Percentiles rank a stretch among this genome's conserved stretches.
Evolutionary conservation across 73 alveolate species (phyloP).

Genomic region (Loxodes magnus): DNA sequence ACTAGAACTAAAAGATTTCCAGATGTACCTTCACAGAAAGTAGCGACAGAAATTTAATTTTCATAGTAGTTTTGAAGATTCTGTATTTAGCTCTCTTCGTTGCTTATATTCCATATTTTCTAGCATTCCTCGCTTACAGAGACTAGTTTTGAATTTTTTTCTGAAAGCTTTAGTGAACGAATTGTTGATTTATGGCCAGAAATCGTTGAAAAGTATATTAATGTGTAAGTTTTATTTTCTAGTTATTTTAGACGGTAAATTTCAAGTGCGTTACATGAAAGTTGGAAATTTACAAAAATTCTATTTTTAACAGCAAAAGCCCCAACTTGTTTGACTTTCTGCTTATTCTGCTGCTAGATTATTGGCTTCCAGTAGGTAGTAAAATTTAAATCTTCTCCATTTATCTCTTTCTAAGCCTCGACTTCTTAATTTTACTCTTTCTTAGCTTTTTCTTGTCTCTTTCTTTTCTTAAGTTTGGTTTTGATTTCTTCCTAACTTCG

Average conservation of each 20-base stretch:
- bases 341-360: not conserved
- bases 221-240: not conserved
- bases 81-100: not conserved
- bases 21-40: constrained; percentile 2
- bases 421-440: constrained; percentile 17
- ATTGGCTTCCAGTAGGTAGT: not conserved
- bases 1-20: not conserved
- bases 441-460: constrained; percentile 20
- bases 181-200: constrained; percentile 14
- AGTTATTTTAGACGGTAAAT: not conserved
- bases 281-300: not conserved
- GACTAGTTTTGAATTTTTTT: not conserved
- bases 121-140: constrained; percentile 8
- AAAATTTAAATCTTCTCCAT: constrained; percentile 9
- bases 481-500: constrained; percentile 14
- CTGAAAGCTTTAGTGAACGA: constrained; percentile 6
- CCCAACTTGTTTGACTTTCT: not conserved
- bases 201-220: not conserved
- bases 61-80: not conserved
- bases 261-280: not conserved
- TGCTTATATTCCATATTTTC: constrained; percentile 8
- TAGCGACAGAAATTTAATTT: not conserved
- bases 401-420: constrained; percentile 1
- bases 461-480: constrained; percentile 30
- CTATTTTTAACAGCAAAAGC: not conserved